Conservation (phyloP, 2,329 filamentous ascomycete species). For the Byssoonygena ceratinophila region DNA sequence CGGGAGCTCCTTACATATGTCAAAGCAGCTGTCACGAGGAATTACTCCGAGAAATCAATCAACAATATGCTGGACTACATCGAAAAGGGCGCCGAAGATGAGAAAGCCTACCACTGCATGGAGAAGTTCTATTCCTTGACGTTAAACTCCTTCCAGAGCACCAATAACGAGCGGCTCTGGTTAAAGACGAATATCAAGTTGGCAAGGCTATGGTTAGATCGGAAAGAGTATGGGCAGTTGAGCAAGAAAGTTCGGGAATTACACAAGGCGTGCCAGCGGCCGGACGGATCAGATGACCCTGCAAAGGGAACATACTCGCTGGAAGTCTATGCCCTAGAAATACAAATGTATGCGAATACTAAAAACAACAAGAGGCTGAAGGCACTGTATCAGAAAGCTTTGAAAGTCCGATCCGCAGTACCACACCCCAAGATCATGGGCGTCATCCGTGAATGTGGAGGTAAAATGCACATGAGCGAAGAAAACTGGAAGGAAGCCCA, state of each 20-base stretch:
- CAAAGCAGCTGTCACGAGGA: constrained; percentile 89
- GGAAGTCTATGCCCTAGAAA: constrained; percentile 93
- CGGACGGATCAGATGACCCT: constrained; percentile 71
- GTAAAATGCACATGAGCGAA: constrained; percentile 99
- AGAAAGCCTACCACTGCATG: constrained; percentile 68
- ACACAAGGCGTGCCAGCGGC: constrained; percentile 75
- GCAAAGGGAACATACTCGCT: constrained; percentile 94
- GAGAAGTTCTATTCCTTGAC: constrained; percentile 93
- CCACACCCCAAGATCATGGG: constrained; percentile 99
- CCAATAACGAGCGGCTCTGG: constrained; percentile 95
- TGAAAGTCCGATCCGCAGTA: constrained; percentile 90
- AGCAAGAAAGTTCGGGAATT: constrained; percentile 77
- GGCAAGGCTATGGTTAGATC: constrained; percentile 78
- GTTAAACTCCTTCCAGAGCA: constrained; percentile 87
- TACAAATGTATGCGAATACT: constrained; percentile 96
- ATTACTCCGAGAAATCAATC: constrained; percentile 98
- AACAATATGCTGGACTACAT: constrained; percentile 99
- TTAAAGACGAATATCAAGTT: constrained; percentile 98
- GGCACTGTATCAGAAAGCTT: constrained; percentile 77
- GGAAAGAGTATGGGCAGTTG: constrained; percentile 73
- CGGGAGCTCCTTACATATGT: constrained; percentile 92
- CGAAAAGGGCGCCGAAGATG: constrained; percentile 72
- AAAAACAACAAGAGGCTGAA: constrained; percentile 97
- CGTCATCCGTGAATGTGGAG: constrained; percentile 94
- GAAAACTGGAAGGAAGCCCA: constrained; percentile 98